A percentile compares a stretch with the other conserved stretches of the same genome.
These are phyloP conservation scores for Helicocarpus griseus DNA, from an alignment of 2,329 filamentous ascomycete genomes.

Conservation along the genomic window DNA sequence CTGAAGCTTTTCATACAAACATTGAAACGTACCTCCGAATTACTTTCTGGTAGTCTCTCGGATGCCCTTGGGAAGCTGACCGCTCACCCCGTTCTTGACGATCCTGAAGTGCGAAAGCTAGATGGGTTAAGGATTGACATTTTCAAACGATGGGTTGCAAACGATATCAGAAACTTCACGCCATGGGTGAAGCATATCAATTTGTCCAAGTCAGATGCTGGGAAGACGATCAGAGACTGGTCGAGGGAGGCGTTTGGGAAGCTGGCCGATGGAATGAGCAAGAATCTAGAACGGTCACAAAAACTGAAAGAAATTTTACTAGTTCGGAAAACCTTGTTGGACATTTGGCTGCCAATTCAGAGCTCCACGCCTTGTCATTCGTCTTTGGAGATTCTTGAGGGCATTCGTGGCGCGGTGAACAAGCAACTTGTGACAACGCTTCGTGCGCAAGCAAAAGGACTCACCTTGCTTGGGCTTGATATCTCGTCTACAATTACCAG, in stretches of 20 bases:
- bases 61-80: constrained; percentile 62
- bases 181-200: constrained; percentile 82
- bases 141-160: constrained; percentile 67
- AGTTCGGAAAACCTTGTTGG: constrained; percentile 59
- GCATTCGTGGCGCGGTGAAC: constrained; percentile 60
- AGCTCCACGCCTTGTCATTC: constrained; percentile 46
- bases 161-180: constrained; percentile 74
- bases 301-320: constrained; percentile 62
- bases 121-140: constrained; percentile 69
- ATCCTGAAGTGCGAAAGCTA: constrained; percentile 54
- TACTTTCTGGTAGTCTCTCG: constrained; percentile 63
- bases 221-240: constrained; percentile 55
- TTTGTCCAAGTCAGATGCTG: constrained; percentile 50
- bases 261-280: constrained; percentile 53
- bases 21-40: constrained; percentile 62
- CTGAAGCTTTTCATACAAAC: constrained; percentile 68
- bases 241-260: constrained; percentile 50
- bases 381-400: constrained; percentile 56
- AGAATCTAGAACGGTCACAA: constrained; percentile 48
- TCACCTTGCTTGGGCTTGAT: constrained; percentile 56
- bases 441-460: constrained; percentile 51
- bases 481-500: constrained; percentile 51
- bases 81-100: constrained; percentile 59
- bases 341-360: constrained; percentile 63
- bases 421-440: constrained; percentile 55